These are phyloP conservation scores for Candida morakotiae DNA, from an alignment of 805 yeast genomes.

Conservation along the genomic window DNA sequence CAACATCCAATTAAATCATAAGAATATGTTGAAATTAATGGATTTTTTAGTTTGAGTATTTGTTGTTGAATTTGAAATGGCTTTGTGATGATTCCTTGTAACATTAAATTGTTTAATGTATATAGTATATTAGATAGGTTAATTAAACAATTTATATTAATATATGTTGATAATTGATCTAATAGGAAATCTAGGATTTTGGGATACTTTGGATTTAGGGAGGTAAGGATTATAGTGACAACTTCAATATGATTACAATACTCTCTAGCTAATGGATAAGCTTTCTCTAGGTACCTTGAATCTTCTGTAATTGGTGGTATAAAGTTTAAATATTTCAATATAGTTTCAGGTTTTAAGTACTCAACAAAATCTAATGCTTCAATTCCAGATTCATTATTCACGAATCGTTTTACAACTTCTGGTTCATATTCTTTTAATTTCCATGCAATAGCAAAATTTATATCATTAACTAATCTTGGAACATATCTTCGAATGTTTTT, in stretches of 20 bases:
- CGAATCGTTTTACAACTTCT: background rate
- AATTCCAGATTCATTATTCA: background rate
- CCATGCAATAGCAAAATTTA: conserved; percentile 1
- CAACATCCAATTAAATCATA: conserved; percentile 36
- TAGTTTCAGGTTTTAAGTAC: background rate
- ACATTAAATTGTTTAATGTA: conserved; percentile 26
- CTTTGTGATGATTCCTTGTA: conserved; percentile 10
- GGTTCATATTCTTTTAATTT: conserved; percentile 1
- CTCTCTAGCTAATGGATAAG: conserved; percentile 5
- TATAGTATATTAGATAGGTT: conserved; percentile 22
- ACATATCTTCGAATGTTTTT: background rate
- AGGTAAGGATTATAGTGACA: conserved; percentile 19
- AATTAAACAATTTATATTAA: conserved; percentile 3
- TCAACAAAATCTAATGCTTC: background rate
- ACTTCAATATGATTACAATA: conserved; percentile 17
- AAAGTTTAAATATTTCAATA: conserved; percentile 5
- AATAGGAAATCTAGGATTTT: conserved; percentile 14
- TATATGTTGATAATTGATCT: conserved; percentile 11
- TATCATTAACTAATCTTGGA: conserved; percentile 1
- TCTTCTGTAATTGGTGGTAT: conserved; percentile 7
- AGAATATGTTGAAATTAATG: conserved; percentile 20
- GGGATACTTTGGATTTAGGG: conserved; percentile 13
- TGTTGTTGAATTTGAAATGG: conserved; percentile 3
- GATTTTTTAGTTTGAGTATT: background rate
- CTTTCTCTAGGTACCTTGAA: background rate